These are phyloP conservation scores for Cucumis cinereus DNA, from an alignment of 306 rosid genomes.

Conservation along the genomic window DNA sequence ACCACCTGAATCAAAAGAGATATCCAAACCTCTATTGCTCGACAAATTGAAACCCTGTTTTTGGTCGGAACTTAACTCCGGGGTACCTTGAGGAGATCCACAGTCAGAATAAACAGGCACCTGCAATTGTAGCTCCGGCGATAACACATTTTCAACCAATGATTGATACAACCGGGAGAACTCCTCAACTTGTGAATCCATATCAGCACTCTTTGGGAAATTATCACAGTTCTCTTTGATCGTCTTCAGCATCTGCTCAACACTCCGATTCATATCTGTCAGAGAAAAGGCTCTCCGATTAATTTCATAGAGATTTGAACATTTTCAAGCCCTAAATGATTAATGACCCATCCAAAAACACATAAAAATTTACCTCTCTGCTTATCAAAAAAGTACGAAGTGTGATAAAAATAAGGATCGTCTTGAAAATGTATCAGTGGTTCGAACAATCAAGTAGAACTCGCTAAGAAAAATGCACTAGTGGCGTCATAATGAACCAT, in stretches of 20 bases:
- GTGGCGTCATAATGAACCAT: too few relatives aligned
- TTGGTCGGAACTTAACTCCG: constrained; percentile 28
- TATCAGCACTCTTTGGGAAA: not conserved
- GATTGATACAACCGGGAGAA: constrained; percentile 25
- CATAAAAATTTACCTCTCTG: too few relatives aligned
- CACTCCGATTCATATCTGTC: constrained; percentile 31
- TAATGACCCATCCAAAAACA: too few relatives aligned
- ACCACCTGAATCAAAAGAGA: constrained; percentile 36
- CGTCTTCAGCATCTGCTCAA: constrained; percentile 25
- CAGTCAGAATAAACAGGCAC: constrained; percentile 24
- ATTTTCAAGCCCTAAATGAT: too few relatives aligned
- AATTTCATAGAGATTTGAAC: not conserved
- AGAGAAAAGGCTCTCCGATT: not conserved
- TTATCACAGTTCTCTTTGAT: constrained; percentile 22
- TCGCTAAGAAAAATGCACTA: too few relatives aligned
- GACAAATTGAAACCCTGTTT: constrained; percentile 24
- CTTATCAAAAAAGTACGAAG: too few relatives aligned
- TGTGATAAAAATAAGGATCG: too few relatives aligned
- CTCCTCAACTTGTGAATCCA: constrained; percentile 19
- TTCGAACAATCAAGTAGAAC: too few relatives aligned
- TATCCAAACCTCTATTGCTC: constrained; percentile 25
- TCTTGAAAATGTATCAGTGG: too few relatives aligned
- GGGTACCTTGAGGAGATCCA: constrained; percentile 18
- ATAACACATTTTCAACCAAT: constrained; percentile 17
- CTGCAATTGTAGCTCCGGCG: constrained; percentile 26